Conservation (phyloP, 176 grass and related monocot genomes). For the Aegilops bicornis region DNA sequence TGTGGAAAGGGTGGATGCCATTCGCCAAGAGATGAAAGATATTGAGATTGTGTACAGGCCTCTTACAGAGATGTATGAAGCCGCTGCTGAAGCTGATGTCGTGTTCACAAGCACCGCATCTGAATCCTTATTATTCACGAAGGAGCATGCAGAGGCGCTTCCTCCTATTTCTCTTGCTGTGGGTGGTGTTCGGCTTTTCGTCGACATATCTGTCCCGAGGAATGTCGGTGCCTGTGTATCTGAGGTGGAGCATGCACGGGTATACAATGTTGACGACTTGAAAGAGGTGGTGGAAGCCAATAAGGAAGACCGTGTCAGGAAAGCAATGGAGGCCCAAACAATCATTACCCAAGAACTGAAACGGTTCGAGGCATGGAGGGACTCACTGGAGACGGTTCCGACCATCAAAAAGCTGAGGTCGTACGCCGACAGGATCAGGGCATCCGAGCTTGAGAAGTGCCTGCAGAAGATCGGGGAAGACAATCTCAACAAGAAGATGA, state of each 20-base stretch:
- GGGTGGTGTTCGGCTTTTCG: constrained; percentile 61
- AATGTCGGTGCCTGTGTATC: constrained; percentile 74
- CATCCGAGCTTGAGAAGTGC: constrained; percentile 82
- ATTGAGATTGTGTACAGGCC: constrained; percentile 81
- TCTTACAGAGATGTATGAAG: constrained; percentile 69
- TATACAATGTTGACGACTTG: constrained; percentile 87
- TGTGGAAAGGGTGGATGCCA: constrained; percentile 77
- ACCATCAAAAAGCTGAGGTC: constrained; percentile 95
- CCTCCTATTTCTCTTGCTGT: constrained; percentile 48
- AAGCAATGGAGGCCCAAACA: constrained; percentile 78
- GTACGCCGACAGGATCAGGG: constrained; percentile 76
- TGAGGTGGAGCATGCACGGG: constrained; percentile 31
- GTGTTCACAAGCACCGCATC: constrained; percentile 86
- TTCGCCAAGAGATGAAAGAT: constrained; percentile 71
- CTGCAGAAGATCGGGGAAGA: constrained; percentile 78
- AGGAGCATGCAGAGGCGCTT: constrained; percentile 53
- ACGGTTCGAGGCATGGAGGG: constrained; percentile 77
- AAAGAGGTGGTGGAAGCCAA: constrained; percentile 94
- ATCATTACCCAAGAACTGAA: constrained; percentile 74
- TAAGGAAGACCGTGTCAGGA: constrained; percentile 82
- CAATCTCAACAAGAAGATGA: constrained; percentile 69
- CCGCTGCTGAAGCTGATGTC: constrained; percentile 66
- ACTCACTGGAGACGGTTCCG: constrained; percentile 74
- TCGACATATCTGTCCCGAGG: constrained; percentile 87
- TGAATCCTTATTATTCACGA: constrained; percentile 68